phyloP scores from a whole-genome alignment of 2,329 filamentous ascomycete genomes.

The Verticillium tricorpus region DNA sequence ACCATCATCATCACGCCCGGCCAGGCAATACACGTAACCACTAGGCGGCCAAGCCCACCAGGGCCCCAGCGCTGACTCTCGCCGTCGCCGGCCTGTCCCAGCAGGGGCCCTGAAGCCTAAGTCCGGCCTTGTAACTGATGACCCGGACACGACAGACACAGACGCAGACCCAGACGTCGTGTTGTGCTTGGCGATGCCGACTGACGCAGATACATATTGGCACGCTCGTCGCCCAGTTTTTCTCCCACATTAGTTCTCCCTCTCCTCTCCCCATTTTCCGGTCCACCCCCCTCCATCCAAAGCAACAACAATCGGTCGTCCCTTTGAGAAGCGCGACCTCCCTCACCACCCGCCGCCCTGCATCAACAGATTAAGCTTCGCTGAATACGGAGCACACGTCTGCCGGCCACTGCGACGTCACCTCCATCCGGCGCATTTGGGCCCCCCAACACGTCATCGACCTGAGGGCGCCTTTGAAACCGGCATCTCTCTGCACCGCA shows the following conservation, averaged over 20 bases:
- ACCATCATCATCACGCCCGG: background rate
- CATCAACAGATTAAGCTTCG: background rate
- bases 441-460: background rate
- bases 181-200: background rate
- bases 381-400: background rate
- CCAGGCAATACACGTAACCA: background rate
- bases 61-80: background rate
- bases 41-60: background rate
- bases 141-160: background rate
- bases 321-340: background rate
- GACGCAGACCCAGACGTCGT: background rate
- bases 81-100: background rate
- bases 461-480: background rate
- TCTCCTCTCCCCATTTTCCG: background rate
- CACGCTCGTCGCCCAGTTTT: background rate
- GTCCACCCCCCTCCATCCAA: background rate
- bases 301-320: background rate
- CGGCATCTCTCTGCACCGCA: background rate
- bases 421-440: background rate
- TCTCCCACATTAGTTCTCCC: background rate
- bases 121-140: too few relatives aligned
- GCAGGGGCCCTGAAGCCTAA: background rate
- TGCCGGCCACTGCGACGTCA: background rate
- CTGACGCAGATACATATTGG: background rate
- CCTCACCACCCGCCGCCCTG: background rate